Conservation (phyloP, 2,329 filamentous ascomycete genomes). For the Coniochaeta prunicola region DNA sequence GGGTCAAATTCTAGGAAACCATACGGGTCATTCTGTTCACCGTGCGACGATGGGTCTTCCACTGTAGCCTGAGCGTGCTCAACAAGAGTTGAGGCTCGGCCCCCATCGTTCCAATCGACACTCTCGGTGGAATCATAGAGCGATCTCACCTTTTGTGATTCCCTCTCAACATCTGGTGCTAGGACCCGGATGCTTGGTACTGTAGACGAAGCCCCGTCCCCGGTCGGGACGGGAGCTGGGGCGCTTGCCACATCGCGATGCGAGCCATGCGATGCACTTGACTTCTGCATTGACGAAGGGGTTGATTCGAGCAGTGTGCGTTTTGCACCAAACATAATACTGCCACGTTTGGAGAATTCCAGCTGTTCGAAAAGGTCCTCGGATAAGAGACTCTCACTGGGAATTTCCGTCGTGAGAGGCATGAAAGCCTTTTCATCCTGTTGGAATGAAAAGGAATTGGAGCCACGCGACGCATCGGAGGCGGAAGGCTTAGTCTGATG, state of each 20-base stretch:
- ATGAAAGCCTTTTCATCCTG: slow-evolving; percentile 29
- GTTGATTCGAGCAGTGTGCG: slow-evolving; percentile 15
- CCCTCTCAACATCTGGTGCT: slow-evolving; percentile 49
- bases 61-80: slow-evolving; percentile 41
- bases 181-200: slow-evolving; percentile 45
- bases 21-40: slow-evolving; percentile 49
- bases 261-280: not conserved
- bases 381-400: slow-evolving; percentile 42
- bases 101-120: slow-evolving; percentile 46
- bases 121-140: slow-evolving; percentile 52
- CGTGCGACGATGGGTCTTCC: slow-evolving; percentile 41
- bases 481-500: not conserved
- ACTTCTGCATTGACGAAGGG: slow-evolving; percentile 1
- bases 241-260: slow-evolving; percentile 11
- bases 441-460: slow-evolving; percentile 16
- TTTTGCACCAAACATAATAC: slow-evolving; percentile 52
- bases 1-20: slow-evolving; percentile 40
- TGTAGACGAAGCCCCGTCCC: slow-evolving; percentile 12
- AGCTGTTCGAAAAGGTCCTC: slow-evolving; percentile 50
- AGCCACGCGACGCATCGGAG: slow-evolving; percentile 6
- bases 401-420: slow-evolving; percentile 49
- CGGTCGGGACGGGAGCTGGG: slow-evolving; percentile 7
- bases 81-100: slow-evolving; percentile 35
- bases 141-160: slow-evolving; percentile 62
- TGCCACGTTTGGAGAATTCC: slow-evolving; percentile 57